Percentiles rank a stretch among this genome's conserved stretches.
These are phyloP conservation scores for Linnemannia zychae DNA, from an alignment of 192 early-diverging fungal genomes.

Conservation along the genomic window DNA sequence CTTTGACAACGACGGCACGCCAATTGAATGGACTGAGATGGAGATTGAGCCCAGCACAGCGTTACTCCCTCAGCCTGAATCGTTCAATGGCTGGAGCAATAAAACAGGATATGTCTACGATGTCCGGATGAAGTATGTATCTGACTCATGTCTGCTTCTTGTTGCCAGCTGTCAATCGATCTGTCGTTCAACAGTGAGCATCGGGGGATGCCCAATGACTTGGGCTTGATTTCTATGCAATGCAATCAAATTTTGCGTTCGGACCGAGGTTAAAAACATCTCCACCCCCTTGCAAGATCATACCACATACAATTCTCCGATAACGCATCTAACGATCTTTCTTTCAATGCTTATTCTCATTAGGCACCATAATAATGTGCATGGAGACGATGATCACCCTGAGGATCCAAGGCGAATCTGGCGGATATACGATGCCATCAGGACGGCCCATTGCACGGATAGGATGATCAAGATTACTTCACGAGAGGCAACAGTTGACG, in stretches of 20 bases:
- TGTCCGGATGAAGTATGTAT: constrained; percentile 48
- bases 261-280: background rate
- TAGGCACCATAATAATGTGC: constrained; percentile 69
- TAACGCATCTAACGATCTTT: background rate
- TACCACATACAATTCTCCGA: background rate
- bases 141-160: background rate
- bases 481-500: constrained; percentile 63
- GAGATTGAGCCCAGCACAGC: background rate
- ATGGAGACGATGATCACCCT: constrained; percentile 76
- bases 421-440: constrained; percentile 71
- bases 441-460: constrained; percentile 60
- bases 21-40: constrained; percentile 2
- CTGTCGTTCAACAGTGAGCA: background rate
- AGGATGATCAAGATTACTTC: constrained; percentile 61
- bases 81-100: constrained; percentile 41
- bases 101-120: constrained; percentile 55
- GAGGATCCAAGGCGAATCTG: constrained; percentile 81
- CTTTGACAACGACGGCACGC: constrained; percentile 3
- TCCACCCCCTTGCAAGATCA: background rate
- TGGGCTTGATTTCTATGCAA: background rate
- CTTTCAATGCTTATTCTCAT: background rate
- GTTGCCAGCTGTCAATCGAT: background rate
- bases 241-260: background rate
- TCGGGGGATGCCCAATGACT: background rate
- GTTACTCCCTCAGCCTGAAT: constrained; percentile 29